A percentile compares a stretch with the other conserved stretches of the same genome.
Evolutionary conservation across 2,329 filamentous ascomycete species (phyloP).

Genomic region (Penicillium fuscoglaucum): DNA sequence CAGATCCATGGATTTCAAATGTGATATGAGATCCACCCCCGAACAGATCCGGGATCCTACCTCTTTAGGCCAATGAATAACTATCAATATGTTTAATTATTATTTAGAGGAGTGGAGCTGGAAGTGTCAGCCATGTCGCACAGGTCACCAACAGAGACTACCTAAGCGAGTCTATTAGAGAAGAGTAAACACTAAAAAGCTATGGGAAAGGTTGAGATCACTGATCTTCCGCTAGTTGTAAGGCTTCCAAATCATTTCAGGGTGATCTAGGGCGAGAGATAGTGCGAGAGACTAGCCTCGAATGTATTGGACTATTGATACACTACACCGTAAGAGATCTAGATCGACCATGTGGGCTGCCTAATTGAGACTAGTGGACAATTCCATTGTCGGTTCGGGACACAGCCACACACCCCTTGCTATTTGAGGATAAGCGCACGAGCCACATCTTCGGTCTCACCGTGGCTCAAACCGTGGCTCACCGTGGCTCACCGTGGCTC

Average conservation of each 20-base stretch:
- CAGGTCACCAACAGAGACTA: conserved; percentile 8
- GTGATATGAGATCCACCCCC: conserved; percentile 8
- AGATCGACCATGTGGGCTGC: conserved; percentile 5
- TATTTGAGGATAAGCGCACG: conserved; percentile 16
- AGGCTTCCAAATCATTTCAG: conserved; percentile 21
- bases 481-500: conserved; percentile 19
- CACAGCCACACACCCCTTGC: conserved; percentile 21
- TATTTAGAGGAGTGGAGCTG: conserved; percentile 1
- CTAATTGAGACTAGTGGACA: conserved; percentile 1
- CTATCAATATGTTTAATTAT: neutral
- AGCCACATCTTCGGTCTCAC: conserved; percentile 24
- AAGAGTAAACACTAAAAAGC: neutral
- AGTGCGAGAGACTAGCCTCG: conserved; percentile 2
- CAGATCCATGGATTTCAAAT: neutral
- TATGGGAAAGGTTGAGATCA: neutral
- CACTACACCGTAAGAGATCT: neutral
- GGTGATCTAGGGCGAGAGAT: conserved; percentile 7
- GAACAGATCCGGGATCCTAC: conserved; percentile 6
- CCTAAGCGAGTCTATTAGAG: neutral
- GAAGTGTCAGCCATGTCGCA: conserved; percentile 11
- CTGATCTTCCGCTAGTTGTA: conserved; percentile 6
- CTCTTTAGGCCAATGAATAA: neutral
- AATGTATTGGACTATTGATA: conserved; percentile 9
- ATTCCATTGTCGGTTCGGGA: neutral
- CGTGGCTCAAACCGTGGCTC: conserved; percentile 19